Conservation (phyloP, 2,329 filamentous ascomycete genomes). For the Alternaria arbusti region DNA sequence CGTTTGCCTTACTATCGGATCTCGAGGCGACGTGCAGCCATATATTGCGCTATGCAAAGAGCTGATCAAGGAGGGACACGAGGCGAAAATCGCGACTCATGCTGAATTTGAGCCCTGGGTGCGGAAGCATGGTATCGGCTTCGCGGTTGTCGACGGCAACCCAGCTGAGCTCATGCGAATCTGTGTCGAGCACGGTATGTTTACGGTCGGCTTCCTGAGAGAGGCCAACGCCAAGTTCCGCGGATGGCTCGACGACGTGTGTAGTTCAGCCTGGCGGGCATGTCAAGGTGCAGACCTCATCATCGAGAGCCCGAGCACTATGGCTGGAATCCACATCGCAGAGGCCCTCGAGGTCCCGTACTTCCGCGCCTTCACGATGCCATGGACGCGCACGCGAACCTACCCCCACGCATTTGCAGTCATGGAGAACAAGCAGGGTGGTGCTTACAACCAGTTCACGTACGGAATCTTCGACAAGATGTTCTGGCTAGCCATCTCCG, state of each 20-base stretch:
- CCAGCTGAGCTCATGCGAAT: slow-evolving; percentile 94
- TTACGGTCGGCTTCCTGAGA: slow-evolving; percentile 87
- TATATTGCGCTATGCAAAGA: slow-evolving; percentile 97
- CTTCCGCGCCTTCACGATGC: slow-evolving; percentile 98
- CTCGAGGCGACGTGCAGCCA: slow-evolving; percentile 93
- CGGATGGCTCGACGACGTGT: slow-evolving; percentile 90
- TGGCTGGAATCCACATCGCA: slow-evolving; percentile 97
- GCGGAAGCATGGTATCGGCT: slow-evolving; percentile 91
- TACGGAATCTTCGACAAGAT: slow-evolving; percentile 97
- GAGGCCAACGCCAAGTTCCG: slow-evolving; percentile 80
- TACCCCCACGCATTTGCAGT: slow-evolving; percentile 98
- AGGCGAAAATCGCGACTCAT: slow-evolving; percentile 87
- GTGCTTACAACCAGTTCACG: slow-evolving; percentile 91
- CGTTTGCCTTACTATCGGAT: slow-evolving; percentile 95
- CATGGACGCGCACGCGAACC: slow-evolving; percentile 92
- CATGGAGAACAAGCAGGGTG: slow-evolving; percentile 91
- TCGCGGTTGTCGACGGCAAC: slow-evolving; percentile 85
- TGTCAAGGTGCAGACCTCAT: slow-evolving; percentile 88
- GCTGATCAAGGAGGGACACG: slow-evolving; percentile 85
- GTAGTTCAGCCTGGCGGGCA: slow-evolving; percentile 79
- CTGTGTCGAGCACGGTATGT: slow-evolving; percentile 97
- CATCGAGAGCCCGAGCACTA: slow-evolving; percentile 94
- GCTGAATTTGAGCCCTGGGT: slow-evolving; percentile 89
- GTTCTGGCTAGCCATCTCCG: slow-evolving; percentile 92
- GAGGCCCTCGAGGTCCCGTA: slow-evolving; percentile 93